phyloP scores from a whole-genome alignment of 2,329 filamentous ascomycete species.

The Phialemoniopsis sp. region DNA sequence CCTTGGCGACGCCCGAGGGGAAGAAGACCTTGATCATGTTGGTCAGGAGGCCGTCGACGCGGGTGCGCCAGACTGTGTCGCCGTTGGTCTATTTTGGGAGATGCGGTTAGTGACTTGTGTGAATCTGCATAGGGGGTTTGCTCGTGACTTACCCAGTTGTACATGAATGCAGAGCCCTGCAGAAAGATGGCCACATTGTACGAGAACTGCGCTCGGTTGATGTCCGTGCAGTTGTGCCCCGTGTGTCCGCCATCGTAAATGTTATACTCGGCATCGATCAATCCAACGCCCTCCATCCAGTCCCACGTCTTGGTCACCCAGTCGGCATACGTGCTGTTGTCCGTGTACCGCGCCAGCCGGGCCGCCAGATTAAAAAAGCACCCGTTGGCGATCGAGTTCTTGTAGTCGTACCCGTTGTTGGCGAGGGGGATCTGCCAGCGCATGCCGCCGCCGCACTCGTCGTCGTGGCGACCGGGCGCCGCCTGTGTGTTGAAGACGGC shows the following conservation, averaged over 20 bases:
- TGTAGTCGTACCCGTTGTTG: slow-evolving; percentile 76
- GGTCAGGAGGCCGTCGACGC: slow-evolving; percentile 46
- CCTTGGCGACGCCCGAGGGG: slow-evolving; percentile 57
- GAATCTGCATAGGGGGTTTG: no score
- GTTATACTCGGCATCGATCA: slow-evolving; percentile 52
- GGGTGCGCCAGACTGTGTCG: slow-evolving; percentile 46
- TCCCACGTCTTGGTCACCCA: slow-evolving; percentile 60
- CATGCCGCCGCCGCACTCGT: slow-evolving; percentile 66
- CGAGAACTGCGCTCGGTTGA: slow-evolving; percentile 60
- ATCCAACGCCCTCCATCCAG: slow-evolving; percentile 50
- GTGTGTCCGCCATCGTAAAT: slow-evolving; percentile 62
- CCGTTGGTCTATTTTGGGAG: slow-evolving; percentile 51
- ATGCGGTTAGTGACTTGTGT: no score
- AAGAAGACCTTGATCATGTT: slow-evolving; percentile 35
- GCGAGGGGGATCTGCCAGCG: slow-evolving; percentile 75
- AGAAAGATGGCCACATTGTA: slow-evolving; percentile 62
- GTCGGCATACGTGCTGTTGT: slow-evolving; percentile 59
- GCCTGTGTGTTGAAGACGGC: slow-evolving; percentile 65
- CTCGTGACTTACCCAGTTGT: slow-evolving; percentile 47
- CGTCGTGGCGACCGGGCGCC: slow-evolving; percentile 57
- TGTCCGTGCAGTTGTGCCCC: slow-evolving; percentile 50
- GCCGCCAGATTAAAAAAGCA: slow-evolving; percentile 63
- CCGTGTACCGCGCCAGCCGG: slow-evolving; percentile 67
- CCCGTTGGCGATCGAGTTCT: slow-evolving; percentile 58
- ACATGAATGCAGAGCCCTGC: slow-evolving; percentile 64